A percentile compares a stretch with the other conserved stretches of the same genome.
Conservation (phyloP, 805 yeast species). For the Lipomyces chichibuensis region DNA sequence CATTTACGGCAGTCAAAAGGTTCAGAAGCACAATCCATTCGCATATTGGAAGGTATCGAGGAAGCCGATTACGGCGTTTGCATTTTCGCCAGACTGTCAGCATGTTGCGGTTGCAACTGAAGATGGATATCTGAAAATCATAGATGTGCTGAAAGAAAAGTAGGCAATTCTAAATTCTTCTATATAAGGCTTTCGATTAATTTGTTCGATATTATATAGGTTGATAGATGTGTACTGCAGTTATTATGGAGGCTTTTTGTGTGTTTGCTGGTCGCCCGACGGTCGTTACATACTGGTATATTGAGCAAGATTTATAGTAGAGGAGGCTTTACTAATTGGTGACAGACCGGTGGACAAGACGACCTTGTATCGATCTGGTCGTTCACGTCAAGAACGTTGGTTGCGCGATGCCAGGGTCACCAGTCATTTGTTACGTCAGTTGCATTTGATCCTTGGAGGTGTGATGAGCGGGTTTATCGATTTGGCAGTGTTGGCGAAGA, state of each 20-base stretch:
- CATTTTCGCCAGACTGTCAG: constrained; percentile 50
- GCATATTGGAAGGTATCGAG: constrained; percentile 67
- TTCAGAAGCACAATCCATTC: constrained; percentile 49
- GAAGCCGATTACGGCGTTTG: constrained; percentile 57
- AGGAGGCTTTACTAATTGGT: neutral
- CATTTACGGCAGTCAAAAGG: constrained; percentile 24
- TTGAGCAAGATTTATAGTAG: neutral
- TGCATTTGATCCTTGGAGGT: constrained; percentile 49
- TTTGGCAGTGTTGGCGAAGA: constrained; percentile 62
- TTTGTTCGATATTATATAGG: neutral
- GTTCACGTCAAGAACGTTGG: constrained; percentile 39
- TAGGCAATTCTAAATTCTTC: neutral
- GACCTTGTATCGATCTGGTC: constrained; percentile 54
- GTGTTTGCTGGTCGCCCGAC: constrained; percentile 59
- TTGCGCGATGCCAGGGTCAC: constrained; percentile 55
- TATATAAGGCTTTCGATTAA: neutral
- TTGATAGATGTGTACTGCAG: constrained; percentile 61
- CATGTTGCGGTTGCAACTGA: constrained; percentile 59
- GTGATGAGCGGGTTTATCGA: constrained; percentile 49
- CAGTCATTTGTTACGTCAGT: constrained; percentile 56
- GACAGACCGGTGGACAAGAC: constrained; percentile 58
- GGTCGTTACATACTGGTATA: constrained; percentile 46
- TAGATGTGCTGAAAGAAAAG: constrained; percentile 54
- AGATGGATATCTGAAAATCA: constrained; percentile 64
- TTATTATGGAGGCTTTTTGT: constrained; percentile 66